A percentile compares a stretch with the other conserved stretches of the same genome.
phyloP scores from a whole-genome alignment of 768 basidiomycete genomes.

The Collybia mongolica region DNA sequence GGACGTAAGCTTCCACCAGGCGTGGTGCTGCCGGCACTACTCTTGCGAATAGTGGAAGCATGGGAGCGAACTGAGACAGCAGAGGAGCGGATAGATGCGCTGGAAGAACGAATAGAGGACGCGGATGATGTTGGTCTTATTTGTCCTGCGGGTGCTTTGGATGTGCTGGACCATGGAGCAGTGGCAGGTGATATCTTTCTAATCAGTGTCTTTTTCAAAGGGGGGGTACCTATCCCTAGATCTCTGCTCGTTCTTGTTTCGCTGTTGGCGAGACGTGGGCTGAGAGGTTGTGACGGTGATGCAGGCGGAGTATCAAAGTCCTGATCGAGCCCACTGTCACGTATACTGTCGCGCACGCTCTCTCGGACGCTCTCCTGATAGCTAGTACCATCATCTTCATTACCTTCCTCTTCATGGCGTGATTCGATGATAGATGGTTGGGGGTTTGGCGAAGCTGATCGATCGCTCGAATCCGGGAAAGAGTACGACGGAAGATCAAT shows the following conservation, averaged over 20 bases:
- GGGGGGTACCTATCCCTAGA: not conserved
- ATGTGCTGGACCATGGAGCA: slow-evolving; percentile 1
- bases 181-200: slow-evolving; percentile 3
- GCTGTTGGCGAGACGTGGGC: not conserved
- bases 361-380: slow-evolving; percentile 4
- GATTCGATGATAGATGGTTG: slow-evolving; percentile 23
- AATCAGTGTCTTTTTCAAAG: slow-evolving; percentile 27
- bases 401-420: slow-evolving; percentile 6
- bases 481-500: slow-evolving; percentile 13
- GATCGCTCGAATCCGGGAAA: not conserved
- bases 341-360: not conserved
- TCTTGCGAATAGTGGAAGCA: slow-evolving; percentile 28
- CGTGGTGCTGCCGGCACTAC: slow-evolving; percentile 2
- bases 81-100: slow-evolving; percentile 20
- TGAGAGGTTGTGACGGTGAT: not conserved
- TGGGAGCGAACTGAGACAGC: slow-evolving; percentile 21
- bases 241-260: not conserved
- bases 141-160: not conserved
- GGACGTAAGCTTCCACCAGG: too few species aligned
- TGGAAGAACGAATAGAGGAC: slow-evolving; percentile 28
- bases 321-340: not conserved
- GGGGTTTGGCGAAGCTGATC: slow-evolving; percentile 13
- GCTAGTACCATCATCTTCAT: slow-evolving; percentile 6
- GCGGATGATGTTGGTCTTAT: slow-evolving; percentile 28
- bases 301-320: not conserved